Evolutionary conservation across 306 rosid species (phyloP).

Genomic region (Vigna nakashimae): DNA sequence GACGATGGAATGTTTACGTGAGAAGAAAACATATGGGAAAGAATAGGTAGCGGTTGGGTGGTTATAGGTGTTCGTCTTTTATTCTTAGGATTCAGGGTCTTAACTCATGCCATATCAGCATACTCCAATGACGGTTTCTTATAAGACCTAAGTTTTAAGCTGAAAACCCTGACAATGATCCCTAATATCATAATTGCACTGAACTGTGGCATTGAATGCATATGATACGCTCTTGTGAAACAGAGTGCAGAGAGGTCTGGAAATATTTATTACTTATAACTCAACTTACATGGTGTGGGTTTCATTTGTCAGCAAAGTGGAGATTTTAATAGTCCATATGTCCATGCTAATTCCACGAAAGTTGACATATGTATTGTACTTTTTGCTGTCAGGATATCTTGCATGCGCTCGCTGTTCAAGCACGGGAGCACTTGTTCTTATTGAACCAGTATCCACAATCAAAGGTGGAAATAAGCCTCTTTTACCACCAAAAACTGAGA

Average conservation of each 20-base stretch:
- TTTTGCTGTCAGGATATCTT: conserved; percentile 70
- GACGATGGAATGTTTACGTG: too few species aligned
- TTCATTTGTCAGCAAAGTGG: background rate
- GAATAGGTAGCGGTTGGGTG: too few species aligned
- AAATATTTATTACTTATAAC: conserved; percentile 8
- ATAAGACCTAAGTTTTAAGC: too few species aligned
- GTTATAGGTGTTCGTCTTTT: too few species aligned
- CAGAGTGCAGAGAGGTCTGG: background rate
- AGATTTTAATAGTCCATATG: conserved; percentile 10
- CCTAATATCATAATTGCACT: background rate
- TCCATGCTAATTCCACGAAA: conserved; percentile 34
- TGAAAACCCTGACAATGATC: too few species aligned
- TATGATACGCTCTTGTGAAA: background rate
- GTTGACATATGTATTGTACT: conserved; percentile 14
- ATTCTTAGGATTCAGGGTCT: too few species aligned
- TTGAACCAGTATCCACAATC: conserved; percentile 67
- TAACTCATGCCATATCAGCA: too few species aligned
- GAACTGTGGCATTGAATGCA: conserved; percentile 21
- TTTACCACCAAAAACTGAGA: conserved; percentile 75
- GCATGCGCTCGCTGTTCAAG: conserved; percentile 97
- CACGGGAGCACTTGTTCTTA: conserved; percentile 76
- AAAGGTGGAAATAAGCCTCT: conserved; percentile 67
- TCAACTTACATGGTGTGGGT: conserved; percentile 4
- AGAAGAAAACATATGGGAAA: too few species aligned
- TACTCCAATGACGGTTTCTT: too few species aligned